Evolutionary conservation across 1,139 yeast species (phyloP), one percentile per base, ranked within the genome.

Genomic region (Ogataea hybrid): DNA sequence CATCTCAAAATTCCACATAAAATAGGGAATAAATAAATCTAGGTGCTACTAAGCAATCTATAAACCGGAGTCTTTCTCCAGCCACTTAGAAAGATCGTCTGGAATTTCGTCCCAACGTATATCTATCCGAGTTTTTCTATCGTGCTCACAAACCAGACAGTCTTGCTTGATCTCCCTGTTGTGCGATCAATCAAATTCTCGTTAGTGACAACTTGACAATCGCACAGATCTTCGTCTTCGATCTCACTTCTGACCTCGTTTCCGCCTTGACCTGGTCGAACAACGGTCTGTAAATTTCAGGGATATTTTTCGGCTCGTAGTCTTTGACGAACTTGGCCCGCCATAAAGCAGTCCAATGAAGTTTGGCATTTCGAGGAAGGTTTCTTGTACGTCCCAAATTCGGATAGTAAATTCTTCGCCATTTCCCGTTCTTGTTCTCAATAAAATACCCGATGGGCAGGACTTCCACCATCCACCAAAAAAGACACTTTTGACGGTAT

Each of bases 261-360:
- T 46, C 46, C 6, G 34, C 42, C 25, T 39, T 31, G 5, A 53
- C 42, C 18, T 49, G 25, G 5, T 47, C 41, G 31, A 50, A 40
- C 25, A 56, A 35, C 4, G 39, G 31, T 29, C 48, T 25, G 38
- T 48, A 54, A 11, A 46, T 23, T 4, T 37, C 20, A 2, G 61
- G 59, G n/a, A 79, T 42, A 49, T 77, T 76, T 0, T 41, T 41
- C 0, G 81, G 81, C 3, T 58, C 41, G 48, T 77, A 76, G 48
- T 71, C 76, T 28, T 56, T 43, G 39, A 71, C 64, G 48, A 63
- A 69, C 47, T 69, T 76, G 43, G 74, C 54, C 47, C 81, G 64
- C 75, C 80, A 80, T 47, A 67, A 68, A 0, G 79, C 70, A 39
- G 85, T 79, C 86, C 87, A 81, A 56, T 81, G 87, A 23, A 79